These are phyloP conservation scores for Brassica balearica DNA, from an alignment of 441 rosid species.

Conservation along the genomic window DNA sequence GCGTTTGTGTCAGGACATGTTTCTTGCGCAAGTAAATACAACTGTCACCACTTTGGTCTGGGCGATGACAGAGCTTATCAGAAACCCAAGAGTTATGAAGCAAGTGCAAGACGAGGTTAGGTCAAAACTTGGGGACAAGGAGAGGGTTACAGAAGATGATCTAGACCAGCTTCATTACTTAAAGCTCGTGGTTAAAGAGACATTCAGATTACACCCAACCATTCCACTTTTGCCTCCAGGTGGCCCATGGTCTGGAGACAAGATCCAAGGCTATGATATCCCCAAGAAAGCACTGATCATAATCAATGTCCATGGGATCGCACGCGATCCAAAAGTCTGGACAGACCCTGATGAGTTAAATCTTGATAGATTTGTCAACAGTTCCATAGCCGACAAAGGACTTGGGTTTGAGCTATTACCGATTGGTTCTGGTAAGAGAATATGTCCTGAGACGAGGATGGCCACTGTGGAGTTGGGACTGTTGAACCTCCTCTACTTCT, in stretches of 20 bases:
- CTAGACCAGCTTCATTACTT: slow-evolving; percentile 46
- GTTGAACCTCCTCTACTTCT: neutral
- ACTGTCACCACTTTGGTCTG: neutral
- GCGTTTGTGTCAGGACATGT: neutral
- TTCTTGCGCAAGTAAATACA: neutral
- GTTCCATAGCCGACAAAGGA: neutral
- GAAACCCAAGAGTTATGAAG: slow-evolving; percentile 49
- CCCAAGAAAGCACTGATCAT: neutral
- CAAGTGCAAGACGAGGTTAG: slow-evolving; percentile 56
- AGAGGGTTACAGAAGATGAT: slow-evolving; percentile 54
- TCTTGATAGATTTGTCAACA: neutral
- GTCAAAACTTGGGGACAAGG: slow-evolving; percentile 40
- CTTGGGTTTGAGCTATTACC: neutral
- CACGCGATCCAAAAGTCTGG: neutral
- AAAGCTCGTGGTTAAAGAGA: slow-evolving; percentile 53
- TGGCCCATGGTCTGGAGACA: neutral
- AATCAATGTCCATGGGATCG: neutral
- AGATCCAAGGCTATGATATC: neutral
- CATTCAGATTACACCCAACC: neutral
- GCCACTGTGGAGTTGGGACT: neutral
- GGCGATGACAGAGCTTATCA: neutral
- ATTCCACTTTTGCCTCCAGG: neutral
- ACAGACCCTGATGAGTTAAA: neutral
- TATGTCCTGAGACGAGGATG: neutral
- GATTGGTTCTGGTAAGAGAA: neutral